Conservation (phyloP, 768 basidiomycete species). For the Amanita fuliginea region DNA sequence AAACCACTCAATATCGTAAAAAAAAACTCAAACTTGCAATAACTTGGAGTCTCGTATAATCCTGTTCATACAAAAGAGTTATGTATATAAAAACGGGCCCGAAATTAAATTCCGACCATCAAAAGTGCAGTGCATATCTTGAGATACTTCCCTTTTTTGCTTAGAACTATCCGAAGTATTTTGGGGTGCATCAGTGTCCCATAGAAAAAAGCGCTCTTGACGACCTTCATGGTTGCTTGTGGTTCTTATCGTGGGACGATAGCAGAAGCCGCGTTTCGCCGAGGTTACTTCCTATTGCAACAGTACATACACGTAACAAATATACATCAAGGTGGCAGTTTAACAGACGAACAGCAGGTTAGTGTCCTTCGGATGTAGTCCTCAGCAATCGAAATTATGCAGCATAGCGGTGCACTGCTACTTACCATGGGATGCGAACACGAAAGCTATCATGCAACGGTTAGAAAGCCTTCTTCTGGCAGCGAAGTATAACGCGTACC, state of each 20-base stretch:
- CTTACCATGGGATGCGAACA: constrained; percentile 32
- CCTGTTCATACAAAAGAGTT: constrained; percentile 24
- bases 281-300: too few species aligned
- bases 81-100: neutral
- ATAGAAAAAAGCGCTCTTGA: constrained; percentile 61
- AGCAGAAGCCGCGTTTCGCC: too few species aligned
- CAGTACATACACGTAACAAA: too few species aligned
- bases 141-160: constrained; percentile 52
- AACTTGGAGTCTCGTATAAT: constrained; percentile 74
- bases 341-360: constrained; percentile 20
- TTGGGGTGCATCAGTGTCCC: constrained; percentile 86
- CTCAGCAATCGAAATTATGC: neutral
- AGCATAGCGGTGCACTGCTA: neutral
- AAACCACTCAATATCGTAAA: neutral
- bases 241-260: too few species aligned
- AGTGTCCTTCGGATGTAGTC: constrained; percentile 15
- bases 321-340: neutral
- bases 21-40: constrained; percentile 38
- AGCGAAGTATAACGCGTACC: constrained; percentile 10
- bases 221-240: neutral
- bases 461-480: neutral
- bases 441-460: constrained; percentile 18
- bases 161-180: constrained; percentile 69
- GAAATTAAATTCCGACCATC: constrained; percentile 33
- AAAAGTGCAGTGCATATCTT: constrained; percentile 66